A percentile compares a stretch with the other conserved stretches of the same genome.
Evolutionary conservation across 495 filamentous ascomycete genomes (phyloP).

Genomic region (Massariosphaeria phaeospora): DNA sequence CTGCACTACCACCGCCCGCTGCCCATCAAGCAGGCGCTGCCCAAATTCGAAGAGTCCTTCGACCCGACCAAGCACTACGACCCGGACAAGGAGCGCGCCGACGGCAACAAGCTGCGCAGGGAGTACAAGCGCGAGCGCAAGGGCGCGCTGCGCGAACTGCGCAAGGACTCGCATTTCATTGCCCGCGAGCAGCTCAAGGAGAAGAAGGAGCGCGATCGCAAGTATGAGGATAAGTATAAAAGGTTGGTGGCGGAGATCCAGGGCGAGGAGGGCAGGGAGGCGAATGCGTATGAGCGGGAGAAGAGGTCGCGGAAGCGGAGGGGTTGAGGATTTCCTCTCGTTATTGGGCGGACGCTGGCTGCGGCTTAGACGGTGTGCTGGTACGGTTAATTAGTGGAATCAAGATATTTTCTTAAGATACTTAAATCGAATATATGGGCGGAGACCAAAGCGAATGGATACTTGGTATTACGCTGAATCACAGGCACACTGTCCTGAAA

Average conservation of each 20-base stretch:
- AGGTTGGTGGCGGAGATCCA: conserved; percentile 89
- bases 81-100: conserved; percentile 79
- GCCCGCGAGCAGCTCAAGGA: conserved; percentile 79
- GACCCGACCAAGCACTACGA: conserved; percentile 95
- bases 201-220: conserved; percentile 82
- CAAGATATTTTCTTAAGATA: too few species aligned
- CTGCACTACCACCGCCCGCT: conserved; percentile 86
- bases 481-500: too few species aligned
- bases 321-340: too few species aligned
- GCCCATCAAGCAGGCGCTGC: conserved; percentile 80
- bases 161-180: conserved; percentile 90
- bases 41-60: conserved; percentile 95
- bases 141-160: conserved; percentile 86
- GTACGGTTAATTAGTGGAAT: too few species aligned
- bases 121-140: conserved; percentile 95
- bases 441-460: too few species aligned
- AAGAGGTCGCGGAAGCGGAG: conserved; percentile 62
- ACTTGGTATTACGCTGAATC: too few species aligned
- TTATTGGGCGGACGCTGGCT: too few species aligned
- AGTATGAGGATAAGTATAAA: conserved; percentile 91
- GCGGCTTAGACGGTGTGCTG: too few species aligned
- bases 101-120: conserved; percentile 68
- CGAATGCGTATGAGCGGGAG: conserved; percentile 83
- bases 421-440: too few species aligned
- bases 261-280: conserved; percentile 80